These are phyloP conservation scores for Podaxis pistillaris DNA, from an alignment of 768 basidiomycete genomes.

Conservation along the genomic window DNA sequence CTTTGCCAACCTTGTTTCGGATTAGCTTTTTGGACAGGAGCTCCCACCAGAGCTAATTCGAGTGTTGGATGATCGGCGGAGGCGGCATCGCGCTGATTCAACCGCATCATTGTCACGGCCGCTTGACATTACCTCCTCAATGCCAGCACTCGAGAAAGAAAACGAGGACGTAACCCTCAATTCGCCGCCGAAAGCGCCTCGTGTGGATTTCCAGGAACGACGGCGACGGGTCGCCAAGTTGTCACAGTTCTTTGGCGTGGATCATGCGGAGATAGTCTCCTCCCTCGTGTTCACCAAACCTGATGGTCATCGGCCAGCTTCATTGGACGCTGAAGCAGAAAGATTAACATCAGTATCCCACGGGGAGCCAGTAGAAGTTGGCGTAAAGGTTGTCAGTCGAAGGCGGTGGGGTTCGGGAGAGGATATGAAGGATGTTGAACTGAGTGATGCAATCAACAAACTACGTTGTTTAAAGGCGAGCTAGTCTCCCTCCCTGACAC, in stretches of 20 bases:
- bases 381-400: conserved; percentile 36
- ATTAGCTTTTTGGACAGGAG: conserved; percentile 49
- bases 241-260: conserved; percentile 57
- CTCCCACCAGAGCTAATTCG: conserved; percentile 42
- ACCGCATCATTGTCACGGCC: background rate
- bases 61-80: conserved; percentile 9
- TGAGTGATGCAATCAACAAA: conserved; percentile 41
- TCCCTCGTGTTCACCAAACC: conserved; percentile 17
- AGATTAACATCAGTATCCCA: background rate
- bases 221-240: conserved; percentile 53
- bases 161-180: background rate
- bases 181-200: background rate
- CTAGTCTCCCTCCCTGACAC: conserved; percentile 14
- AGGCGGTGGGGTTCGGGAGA: conserved; percentile 40
- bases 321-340: background rate
- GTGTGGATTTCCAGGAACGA: conserved; percentile 12
- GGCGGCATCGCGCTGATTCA: conserved; percentile 2
- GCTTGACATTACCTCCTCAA: background rate
- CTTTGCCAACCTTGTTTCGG: background rate
- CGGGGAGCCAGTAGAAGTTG: conserved; percentile 27
- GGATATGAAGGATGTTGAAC: conserved; percentile 33
- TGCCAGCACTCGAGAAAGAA: conserved; percentile 2
- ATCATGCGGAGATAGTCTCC: conserved; percentile 40
- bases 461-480: conserved; percentile 40
- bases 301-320: background rate